These are phyloP conservation scores for Chloromonas sp. DNA, from an alignment of 163 green algal species.

Conservation along the genomic window DNA sequence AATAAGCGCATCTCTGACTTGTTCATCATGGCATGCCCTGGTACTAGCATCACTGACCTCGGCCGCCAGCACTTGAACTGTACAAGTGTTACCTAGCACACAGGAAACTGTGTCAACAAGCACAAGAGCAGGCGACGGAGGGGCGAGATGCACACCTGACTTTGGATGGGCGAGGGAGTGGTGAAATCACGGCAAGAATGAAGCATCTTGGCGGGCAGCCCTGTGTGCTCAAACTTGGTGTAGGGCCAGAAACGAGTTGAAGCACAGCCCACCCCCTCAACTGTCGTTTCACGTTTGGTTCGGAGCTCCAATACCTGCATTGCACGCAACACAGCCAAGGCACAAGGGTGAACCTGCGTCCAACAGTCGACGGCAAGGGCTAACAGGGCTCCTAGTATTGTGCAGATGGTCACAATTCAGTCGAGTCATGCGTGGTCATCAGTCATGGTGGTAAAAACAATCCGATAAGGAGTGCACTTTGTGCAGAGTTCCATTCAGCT, in stretches of 20 bases:
- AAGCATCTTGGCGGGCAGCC: conserved; percentile 53
- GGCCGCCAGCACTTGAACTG: background rate
- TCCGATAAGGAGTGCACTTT: too few relatives aligned
- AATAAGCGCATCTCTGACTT: too few relatives aligned
- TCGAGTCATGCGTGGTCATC: too few relatives aligned
- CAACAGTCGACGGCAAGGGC: too few relatives aligned
- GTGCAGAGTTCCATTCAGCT: too few relatives aligned
- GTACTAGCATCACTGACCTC: too few relatives aligned
- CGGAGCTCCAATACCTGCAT: conserved; percentile 46
- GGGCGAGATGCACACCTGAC: conserved; percentile 42
- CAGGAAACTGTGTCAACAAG: background rate
- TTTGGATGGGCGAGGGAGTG: conserved; percentile 83
- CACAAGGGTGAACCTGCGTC: too few relatives aligned
- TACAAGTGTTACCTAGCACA: background rate
- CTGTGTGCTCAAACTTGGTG: conserved; percentile 62
- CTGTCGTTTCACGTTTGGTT: conserved; percentile 46
- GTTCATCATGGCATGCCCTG: too few relatives aligned
- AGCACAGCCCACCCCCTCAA: conserved; percentile 51
- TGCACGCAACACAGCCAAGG: conserved; percentile 33
- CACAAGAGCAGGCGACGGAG: background rate
- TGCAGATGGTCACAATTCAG: too few relatives aligned
- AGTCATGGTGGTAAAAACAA: too few relatives aligned
- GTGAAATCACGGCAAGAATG: conserved; percentile 69
- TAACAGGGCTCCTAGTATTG: too few relatives aligned
- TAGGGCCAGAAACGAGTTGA: conserved; percentile 44